phyloP scores from a whole-genome alignment of 345 rosid species.

The Gossypium anomalum region DNA sequence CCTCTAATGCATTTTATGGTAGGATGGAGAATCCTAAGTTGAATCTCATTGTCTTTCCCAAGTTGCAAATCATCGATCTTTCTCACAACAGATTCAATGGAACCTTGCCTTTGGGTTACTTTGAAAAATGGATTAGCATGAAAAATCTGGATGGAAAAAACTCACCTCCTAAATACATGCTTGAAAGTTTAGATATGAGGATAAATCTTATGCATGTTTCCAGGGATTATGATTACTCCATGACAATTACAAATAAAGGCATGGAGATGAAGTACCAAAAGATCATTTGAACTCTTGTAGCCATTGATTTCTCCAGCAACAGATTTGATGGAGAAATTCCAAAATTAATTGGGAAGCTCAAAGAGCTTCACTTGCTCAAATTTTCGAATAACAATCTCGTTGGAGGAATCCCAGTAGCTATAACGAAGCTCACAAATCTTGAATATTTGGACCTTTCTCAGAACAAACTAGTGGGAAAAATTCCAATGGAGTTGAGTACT shows the following conservation, averaged over 20 bases:
- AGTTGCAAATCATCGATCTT: constrained; percentile 4
- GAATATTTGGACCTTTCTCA: background rate
- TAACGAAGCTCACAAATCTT: background rate
- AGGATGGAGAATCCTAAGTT: background rate
- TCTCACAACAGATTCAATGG: background rate
- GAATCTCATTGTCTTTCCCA: background rate
- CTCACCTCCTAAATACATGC: background rate
- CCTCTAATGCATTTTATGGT: constrained; percentile 7
- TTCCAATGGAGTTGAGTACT: background rate
- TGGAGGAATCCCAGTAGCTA: background rate
- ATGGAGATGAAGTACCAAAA: background rate
- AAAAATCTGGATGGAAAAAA: background rate
- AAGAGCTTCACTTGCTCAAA: background rate
- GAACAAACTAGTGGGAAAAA: constrained; percentile 4
- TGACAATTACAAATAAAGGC: constrained; percentile 15
- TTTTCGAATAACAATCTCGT: constrained; percentile 7
- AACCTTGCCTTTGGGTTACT: constrained; percentile 11
- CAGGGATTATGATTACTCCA: background rate
- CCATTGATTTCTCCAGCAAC: constrained; percentile 5
- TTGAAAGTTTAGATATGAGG: background rate
- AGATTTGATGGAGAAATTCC: background rate
- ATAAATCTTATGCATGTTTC: background rate
- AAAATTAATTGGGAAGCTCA: background rate
- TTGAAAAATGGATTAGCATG: constrained; percentile 11
- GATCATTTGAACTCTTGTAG: background rate